Base-by-base conservation (phyloP, 2,329 filamentous ascomycete species). In the Fusarium nodosum region DNA sequence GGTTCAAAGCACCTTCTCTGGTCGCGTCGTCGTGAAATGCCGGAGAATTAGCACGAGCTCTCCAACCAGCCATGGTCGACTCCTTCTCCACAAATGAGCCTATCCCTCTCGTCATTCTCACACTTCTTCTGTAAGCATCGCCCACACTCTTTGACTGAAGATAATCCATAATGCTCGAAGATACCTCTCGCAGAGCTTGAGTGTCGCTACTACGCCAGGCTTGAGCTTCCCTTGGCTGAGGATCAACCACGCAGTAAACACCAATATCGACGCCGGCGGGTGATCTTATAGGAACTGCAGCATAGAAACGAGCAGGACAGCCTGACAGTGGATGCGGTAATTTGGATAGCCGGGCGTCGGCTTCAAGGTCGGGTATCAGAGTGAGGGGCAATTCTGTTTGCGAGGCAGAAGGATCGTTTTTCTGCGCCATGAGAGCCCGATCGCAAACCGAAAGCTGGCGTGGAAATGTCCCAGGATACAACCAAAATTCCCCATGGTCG, bases 181-280 rank as follows among this genome's bases (percentile, higher is more conserved):
- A 79, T 2, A 77, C 71, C 6, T 70, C 62, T 22, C 73, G 69
- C 33, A 81, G 39, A 13, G 67, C 68, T 1, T 71, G 64, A 2
- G 78, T 74, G 15, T 77, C 69, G 9, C 60, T 55, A 11, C 73
- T 69, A 39, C 69, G 74, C 68, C 79, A 78, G 1, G 38, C 41
- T 12, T 58, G 46, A 11, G 15, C n/a, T 11, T 52, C 38, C 39
- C 60, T 54, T 13, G 65, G 48, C 18, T 62, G 54, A 3, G 66
- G 57, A 22, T 71, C 57, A 20, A 77, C 46, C 7, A 81, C 75
- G 36, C 78, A 80, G 34, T 77, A 80, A 1, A 80, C 77, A 13
- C 81, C 82, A 28, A 83, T 83, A 47, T 82, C 79, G 58, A 82
- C 77, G 28, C 80, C 81, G 2, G 72, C 67, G 0, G 66, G 74